Base-by-base conservation (phyloP, 495 filamentous ascomycete genomes). In the Cercophora newfieldiana region DNA sequence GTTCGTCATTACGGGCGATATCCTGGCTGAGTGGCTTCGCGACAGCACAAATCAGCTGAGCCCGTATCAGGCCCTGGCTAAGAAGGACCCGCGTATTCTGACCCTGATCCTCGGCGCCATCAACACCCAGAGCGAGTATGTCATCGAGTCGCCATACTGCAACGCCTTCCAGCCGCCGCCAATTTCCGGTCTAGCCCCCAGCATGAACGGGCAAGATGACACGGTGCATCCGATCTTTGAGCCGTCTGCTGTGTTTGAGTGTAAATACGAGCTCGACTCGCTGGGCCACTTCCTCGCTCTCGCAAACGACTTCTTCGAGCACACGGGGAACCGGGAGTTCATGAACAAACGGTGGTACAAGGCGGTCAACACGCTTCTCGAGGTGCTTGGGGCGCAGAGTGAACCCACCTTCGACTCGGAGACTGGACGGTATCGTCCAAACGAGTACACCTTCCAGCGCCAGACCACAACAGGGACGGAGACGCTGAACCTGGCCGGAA, bases 1-100 rank as follows among this genome's bases (percentile, higher is more conserved):
- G 37, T 99, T 99, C 76, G 90, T 99, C 66, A 96, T 99, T 54
- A 99, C 95, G 0, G 94, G 94, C n/a, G 95, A 99, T 72, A 99
- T 99, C 74, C 90, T 97, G 71, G 95, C 95, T 6, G 95, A 98
- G 78, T 99, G 95, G 95, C 80, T 99, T 50, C 89, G 95, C 57
- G 95, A 99, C 78, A 97, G 94, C 49, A 97, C 96, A 10, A 98
- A 98, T 78, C 95, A 99, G 74, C 77, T 99, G 18, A 84, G 86
- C 4, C 93, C 94, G 53, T 99, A 99, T 71, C 95, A 97, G 70
- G 74, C 82, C 1, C 81, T 99, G 21, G 92, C 94, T 1, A 89
- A 86, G 66, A 89, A 90, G 66, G 95, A 98, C 73, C 82, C 85
- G 59, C 80, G 75, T 10, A 86, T 98, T 53, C 85, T 89, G 70